Base-by-base conservation (phyloP, 2,329 filamentous ascomycete species). In the Ophiostoma tasmaniense region DNA sequence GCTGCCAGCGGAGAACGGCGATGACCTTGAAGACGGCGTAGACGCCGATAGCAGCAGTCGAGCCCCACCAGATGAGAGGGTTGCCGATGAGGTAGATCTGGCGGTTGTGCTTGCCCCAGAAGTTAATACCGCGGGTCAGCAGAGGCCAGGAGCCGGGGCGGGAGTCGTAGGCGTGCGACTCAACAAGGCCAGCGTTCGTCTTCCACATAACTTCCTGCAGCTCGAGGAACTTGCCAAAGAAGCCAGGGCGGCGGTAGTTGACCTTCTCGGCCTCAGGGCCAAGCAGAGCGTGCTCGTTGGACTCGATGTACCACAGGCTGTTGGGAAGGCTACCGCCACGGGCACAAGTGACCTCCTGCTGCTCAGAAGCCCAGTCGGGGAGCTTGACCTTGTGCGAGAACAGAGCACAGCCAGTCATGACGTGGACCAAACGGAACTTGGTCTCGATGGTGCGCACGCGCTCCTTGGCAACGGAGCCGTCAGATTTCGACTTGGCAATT, bases 341-440 rank as follows among this genome's bases (percentile, higher is more conserved):
- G 8, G 95, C 95, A 77, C 95, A 99, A 25, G 94, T 98, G n/a
- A 99, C 95, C 80, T 99, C 95, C 79, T 99, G 95, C 79, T 99
- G 95, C 79, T 98, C 95, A 67, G 90, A 99, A 64, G 91, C 95
- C 95, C 95, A 99, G 2, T 96, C 93, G 2, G 95, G 95, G 70
- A 99, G 89, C 83, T 99, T 99, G 77, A 98, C 93, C 82, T 97
- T 98, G 85, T 99, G 95, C 0, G 94, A 98, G 83, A 99, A 99
- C 30, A 99, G 84, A 14, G 90, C 91, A 77, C 95, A 99, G 64
- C 94, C 93, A 72, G 93, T 97, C 95, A 99, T 98, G 77, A 97
- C 81, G 77, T 99, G 95, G 42, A 98, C 86, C 62, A 99, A 89
- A 76, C 88, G 90, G 83, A 99, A 99, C 81, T 98, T 98, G 75